Base-by-base conservation (phyloP, 1,284 basidiomycete species). In the Naganishia sp. region DNA sequence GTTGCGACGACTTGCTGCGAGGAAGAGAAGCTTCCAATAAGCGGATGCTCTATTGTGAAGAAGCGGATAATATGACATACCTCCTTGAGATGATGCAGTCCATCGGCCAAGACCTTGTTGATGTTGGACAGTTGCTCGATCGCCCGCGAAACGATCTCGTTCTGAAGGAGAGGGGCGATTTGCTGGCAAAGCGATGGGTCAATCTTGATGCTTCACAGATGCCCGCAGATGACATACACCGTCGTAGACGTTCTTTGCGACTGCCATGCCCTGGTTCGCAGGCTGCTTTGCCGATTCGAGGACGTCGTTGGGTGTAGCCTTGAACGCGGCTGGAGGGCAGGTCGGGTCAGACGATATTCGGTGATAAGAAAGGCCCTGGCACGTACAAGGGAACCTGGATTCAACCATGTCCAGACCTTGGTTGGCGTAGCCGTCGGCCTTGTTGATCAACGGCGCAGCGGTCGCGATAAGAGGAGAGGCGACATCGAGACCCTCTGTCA, bases 321-420 rank as follows among this genome's bases (percentile, higher is more conserved):
- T 78, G 77, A 80, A 80, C 23, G 78, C 72, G 74, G 77, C 76
- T 77, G 35, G 11, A 56, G 3, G 41, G 13, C 13, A 45, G 35
- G 10, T 42, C 13, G 45, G 52, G 41, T 61, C 43, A 35, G 41
- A 25, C 3, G 47, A 63, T 47, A 55, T 52, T n/a, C 43, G 49
- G 69, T 2, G 61, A 64, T 51, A 21, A 32, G 43, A 49, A 13
- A 41, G 18, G 10, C 15, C n/a, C n/a, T 21, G n/a, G 51, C 6
- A 39, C 76, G 69, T 42, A 78, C 77, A 79, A 46, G 79, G 79
- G 75, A 78, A 78, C 55, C 73, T 77, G 31, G 75, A 71, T 67
- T 78, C 73, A 64, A 76, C 78, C 50, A 76, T 74, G 70, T 80
- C 77, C 60, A 80, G 73, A 42, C 75, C 77, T 28, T 77, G 77